Percentiles rank a stretch among this genome's conserved stretches.
phyloP scores from a whole-genome alignment of 2,329 filamentous ascomycete species.

The Ambrosiella xylebori region DNA sequence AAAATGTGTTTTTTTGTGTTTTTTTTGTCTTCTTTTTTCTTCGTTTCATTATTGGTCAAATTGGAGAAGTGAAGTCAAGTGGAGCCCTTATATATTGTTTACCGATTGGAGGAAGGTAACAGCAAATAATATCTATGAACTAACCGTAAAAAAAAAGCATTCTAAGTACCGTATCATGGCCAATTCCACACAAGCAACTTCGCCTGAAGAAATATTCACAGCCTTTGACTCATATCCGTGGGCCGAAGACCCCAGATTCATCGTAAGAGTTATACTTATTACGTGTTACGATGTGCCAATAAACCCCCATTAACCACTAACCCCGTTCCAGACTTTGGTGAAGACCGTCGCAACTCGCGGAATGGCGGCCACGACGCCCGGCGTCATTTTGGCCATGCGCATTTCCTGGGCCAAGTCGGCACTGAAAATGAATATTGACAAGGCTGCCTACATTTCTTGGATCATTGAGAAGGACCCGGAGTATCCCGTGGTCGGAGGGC shows the following conservation, averaged over 20 bases:
- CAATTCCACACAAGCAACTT: conserved; percentile 14
- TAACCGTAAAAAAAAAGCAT: too few species aligned
- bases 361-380: conserved; percentile 36
- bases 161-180: background rate
- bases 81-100: background rate
- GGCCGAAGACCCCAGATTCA: conserved; percentile 50
- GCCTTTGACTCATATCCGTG: conserved; percentile 51
- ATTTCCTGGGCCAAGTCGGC: conserved; percentile 45
- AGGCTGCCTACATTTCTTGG: conserved; percentile 51
- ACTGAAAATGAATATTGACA: conserved; percentile 40
- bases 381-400: conserved; percentile 29
- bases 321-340: conserved; percentile 10
- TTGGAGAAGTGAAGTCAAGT: conserved; percentile 2
- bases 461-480: conserved; percentile 22
- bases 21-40: background rate
- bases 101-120: background rate
- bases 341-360: conserved; percentile 27
- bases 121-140: too few species aligned
- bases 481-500: conserved; percentile 16
- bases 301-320: background rate
- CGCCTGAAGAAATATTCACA: conserved; percentile 29
- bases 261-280: conserved; percentile 25
- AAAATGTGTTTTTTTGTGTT: background rate
- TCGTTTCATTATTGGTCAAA: background rate
- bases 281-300: background rate